Percentiles rank a stretch among this genome's conserved stretches.
phyloP scores from a whole-genome alignment of 2,329 filamentous ascomycete species.

The Arthrocladium fulminans region DNA sequence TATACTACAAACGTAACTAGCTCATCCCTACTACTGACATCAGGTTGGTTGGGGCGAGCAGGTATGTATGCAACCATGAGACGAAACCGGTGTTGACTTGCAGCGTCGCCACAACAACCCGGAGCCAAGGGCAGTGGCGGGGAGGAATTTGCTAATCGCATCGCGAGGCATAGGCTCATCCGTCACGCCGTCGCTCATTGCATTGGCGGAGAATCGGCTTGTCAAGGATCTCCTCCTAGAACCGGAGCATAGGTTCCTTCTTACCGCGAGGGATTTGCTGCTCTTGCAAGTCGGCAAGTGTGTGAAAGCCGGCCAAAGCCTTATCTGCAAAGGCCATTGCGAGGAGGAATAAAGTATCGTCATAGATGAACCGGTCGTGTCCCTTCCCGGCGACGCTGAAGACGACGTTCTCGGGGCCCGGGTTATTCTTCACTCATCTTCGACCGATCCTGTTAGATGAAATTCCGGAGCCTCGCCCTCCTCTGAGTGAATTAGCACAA shows the following conservation, averaged over 20 bases:
- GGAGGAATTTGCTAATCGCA: no score
- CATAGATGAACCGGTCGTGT: constrained; percentile 10
- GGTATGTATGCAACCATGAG: no score
- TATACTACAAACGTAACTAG: background rate
- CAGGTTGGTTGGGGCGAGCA: no score
- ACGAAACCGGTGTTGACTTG: no score
- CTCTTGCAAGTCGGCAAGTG: constrained; percentile 11
- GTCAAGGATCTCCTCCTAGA: constrained; percentile 6
- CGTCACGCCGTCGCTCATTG: no score
- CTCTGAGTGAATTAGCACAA: background rate
- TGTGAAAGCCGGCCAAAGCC: constrained; percentile 11
- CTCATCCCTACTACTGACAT: no score
- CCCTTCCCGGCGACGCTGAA: constrained; percentile 5
- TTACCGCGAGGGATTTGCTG: constrained; percentile 10
- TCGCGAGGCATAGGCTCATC: no score
- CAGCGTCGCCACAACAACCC: no score
- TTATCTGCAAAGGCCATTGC: constrained; percentile 12
- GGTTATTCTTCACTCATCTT: constrained; percentile 3
- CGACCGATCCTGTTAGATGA: constrained; percentile 3
- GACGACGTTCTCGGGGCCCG: constrained; percentile 2
- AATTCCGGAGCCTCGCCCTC: background rate
- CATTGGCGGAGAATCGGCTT: constrained; percentile 9
- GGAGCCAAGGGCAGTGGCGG: no score
- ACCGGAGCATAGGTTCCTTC: constrained; percentile 10
- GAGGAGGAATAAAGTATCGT: constrained; percentile 13